Conservation (phyloP, 2,329 filamentous ascomycete species). For the Pseudogymnoascus pannorum region DNA sequence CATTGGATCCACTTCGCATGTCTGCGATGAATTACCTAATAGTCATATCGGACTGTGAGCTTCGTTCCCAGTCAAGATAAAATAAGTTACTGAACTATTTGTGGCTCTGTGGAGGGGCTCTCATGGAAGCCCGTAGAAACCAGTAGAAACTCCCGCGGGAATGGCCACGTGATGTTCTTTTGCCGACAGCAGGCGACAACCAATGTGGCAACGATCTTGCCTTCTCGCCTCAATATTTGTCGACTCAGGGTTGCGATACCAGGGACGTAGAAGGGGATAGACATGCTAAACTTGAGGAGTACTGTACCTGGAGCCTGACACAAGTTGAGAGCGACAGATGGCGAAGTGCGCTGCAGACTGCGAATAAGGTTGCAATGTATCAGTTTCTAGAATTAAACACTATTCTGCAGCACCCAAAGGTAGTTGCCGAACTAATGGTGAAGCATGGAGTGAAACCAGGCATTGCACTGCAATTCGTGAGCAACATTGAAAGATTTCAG, state of each 20-base stretch:
- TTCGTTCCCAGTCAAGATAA: background rate
- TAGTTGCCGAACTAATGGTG: constrained; percentile 14
- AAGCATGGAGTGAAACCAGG: constrained; percentile 14
- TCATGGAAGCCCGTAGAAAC: background rate
- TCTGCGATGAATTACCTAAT: background rate
- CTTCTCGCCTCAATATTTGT: constrained; percentile 3
- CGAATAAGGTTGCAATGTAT: background rate
- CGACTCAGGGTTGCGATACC: constrained; percentile 9
- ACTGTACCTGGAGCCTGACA: constrained; percentile 9
- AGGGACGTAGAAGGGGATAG: constrained; percentile 16
- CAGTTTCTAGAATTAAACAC: constrained; percentile 16
- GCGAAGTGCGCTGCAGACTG: too few relatives aligned
- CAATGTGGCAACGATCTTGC: background rate
- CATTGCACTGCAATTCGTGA: constrained; percentile 17
- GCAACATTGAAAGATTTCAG: too few relatives aligned
- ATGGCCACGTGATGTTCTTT: background rate
- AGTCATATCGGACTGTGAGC: background rate
- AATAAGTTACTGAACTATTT: background rate
- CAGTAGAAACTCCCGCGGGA: background rate
- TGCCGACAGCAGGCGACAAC: background rate
- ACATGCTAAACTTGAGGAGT: constrained; percentile 16
- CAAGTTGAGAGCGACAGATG: too few relatives aligned
- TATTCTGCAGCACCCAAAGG: constrained; percentile 16
- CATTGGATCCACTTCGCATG: background rate
- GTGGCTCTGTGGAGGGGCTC: too few relatives aligned